phyloP scores from a whole-genome alignment of 2,329 filamentous ascomycete species.

The Hypocrella siamensis region DNA sequence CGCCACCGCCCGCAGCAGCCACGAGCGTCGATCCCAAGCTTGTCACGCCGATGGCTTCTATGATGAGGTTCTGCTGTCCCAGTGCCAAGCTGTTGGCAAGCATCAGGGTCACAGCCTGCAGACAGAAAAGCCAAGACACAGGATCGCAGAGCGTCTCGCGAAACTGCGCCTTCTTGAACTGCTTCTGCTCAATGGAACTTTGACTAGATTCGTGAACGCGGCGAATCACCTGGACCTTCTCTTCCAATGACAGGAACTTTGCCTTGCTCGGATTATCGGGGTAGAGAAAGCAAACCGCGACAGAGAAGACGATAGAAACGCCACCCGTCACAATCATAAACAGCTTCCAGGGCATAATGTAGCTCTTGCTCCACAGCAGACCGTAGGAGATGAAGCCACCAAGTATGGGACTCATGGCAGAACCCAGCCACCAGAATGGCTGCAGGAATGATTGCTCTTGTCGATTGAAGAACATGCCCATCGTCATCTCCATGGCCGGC shows the following conservation, averaged over 20 bases:
- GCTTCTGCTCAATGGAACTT: constrained; percentile 21
- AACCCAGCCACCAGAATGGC: constrained; percentile 16
- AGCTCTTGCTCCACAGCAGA: constrained; percentile 17
- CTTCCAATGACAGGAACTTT: constrained; percentile 21
- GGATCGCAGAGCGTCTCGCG: constrained; percentile 13
- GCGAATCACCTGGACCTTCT: constrained; percentile 20
- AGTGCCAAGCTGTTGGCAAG: constrained; percentile 23
- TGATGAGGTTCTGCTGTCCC: constrained; percentile 22
- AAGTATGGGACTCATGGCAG: constrained; percentile 17
- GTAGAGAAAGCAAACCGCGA: constrained; percentile 18
- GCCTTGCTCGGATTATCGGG: constrained; percentile 23
- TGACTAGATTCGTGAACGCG: constrained; percentile 16
- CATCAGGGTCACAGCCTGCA: constrained; percentile 17
- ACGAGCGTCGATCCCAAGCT: constrained; percentile 23
- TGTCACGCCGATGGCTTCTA: constrained; percentile 17
- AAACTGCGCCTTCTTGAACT: constrained; percentile 16
- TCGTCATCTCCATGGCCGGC: constrained; percentile 23
- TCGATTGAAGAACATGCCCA: constrained; percentile 22
- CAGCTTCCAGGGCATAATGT: constrained; percentile 20
- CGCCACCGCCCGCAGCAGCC: constrained; percentile 18
- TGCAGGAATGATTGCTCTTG: constrained; percentile 14
- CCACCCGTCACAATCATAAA: constrained; percentile 23
- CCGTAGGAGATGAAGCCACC: constrained; percentile 24
- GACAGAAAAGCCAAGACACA: constrained; percentile 15
- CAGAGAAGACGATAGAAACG: constrained; percentile 16